These are phyloP conservation scores for Quercus lobata DNA, from an alignment of 331 rosid genomes.

Conservation along the genomic window DNA sequence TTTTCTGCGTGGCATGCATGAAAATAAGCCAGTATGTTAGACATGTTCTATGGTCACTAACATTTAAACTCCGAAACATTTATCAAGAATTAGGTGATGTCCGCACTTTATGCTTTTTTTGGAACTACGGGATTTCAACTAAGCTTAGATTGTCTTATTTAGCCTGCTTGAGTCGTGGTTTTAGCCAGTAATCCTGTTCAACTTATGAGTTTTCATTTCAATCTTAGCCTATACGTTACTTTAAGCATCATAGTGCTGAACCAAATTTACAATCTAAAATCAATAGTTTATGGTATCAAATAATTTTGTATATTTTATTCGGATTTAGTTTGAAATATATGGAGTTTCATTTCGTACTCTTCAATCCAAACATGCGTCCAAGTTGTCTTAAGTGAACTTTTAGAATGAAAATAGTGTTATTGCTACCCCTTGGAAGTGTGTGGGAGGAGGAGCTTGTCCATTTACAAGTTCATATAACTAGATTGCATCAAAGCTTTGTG, in stretches of 20 bases:
- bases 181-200: background rate
- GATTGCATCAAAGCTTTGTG: background rate
- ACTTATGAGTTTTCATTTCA: background rate
- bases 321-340: background rate
- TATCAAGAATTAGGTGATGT: background rate
- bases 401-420: too few relatives aligned
- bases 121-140: background rate
- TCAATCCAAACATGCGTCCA: background rate
- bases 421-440: too few relatives aligned
- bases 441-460: too few relatives aligned
- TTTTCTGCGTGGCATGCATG: background rate
- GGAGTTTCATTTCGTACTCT: background rate
- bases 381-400: background rate
- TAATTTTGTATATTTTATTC: background rate
- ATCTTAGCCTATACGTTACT: background rate
- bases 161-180: background rate
- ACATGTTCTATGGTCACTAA: background rate
- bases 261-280: background rate
- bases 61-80: background rate
- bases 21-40: background rate
- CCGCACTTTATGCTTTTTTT: background rate
- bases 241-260: background rate
- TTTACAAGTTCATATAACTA: too few relatives aligned
- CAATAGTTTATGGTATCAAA: background rate
- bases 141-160: background rate